Evolutionary conservation across 1,284 basidiomycete species (phyloP), one percentile per base, ranked within the genome.

Genomic region (Melampsora americana): DNA sequence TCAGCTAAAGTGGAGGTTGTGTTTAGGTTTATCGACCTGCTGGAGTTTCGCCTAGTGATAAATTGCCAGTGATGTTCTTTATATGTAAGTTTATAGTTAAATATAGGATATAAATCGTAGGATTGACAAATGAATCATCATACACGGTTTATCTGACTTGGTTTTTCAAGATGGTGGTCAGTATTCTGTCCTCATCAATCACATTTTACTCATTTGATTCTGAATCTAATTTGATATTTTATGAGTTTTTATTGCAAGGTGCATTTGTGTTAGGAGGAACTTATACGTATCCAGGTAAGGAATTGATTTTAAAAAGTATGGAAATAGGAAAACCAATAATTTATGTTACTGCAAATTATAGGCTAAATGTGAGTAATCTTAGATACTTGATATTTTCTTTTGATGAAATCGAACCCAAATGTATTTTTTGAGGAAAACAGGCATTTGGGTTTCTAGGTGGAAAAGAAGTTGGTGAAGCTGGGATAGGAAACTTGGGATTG

Each of bases 391-490:
- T n/a, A n/a, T n/a, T n/a, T n/a, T n/a, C n/a, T n/a, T n/a, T n/a
- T n/a, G n/a, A n/a, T n/a, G n/a, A n/a, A n/a, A n/a, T n/a, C n/a
- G n/a, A n/a, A n/a, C n/a, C n/a, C n/a, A n/a, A n/a, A n/a, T n/a
- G n/a, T n/a, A n/a, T n/a, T n/a, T n/a, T n/a, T n/a, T n/a, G n/a
- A 48, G 11, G 46, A 20, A 11, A 20, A 50, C 46, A 65, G 61
- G 70, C 83, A 0, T 85, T 84, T 77, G 86, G 86, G 2, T 88
- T 88, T 79, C 78, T 87, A 56, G 85, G 84, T 2, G 83, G 87
- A n/a, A 79, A 86, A 75, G 85, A 87, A 79, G 83, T 86, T 4
- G 85, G 85, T 67, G 84, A 80, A 0, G 86, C 84, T 44, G 85
- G 85, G 0, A 82, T 86, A 0, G 84, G 85, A n/a, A n/a, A n/a